Conservation (phyloP, 2,329 filamentous ascomycete genomes). For the Fusarium ramigenum region DNA sequence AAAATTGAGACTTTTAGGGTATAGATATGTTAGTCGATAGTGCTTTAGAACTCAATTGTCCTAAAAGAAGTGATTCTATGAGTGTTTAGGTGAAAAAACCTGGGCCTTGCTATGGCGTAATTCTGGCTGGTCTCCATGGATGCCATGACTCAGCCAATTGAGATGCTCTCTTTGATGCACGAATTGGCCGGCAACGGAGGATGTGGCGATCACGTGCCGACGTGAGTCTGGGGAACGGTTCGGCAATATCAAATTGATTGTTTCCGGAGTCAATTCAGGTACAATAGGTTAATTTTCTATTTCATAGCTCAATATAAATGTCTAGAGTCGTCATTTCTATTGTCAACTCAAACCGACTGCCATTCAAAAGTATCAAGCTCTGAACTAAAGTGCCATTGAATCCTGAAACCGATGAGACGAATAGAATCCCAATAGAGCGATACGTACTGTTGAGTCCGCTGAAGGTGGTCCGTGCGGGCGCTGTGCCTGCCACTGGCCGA, state of each 20-base stretch:
- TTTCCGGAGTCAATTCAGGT: background rate
- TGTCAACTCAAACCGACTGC: background rate
- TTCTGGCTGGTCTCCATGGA: slow-evolving; percentile 35
- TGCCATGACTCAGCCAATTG: slow-evolving; percentile 41
- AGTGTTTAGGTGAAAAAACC: slow-evolving; percentile 32
- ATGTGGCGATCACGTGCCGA: slow-evolving; percentile 30
- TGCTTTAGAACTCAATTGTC: slow-evolving; percentile 20
- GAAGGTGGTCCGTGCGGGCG: slow-evolving; percentile 28
- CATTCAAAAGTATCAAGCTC: background rate
- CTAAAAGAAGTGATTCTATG: slow-evolving; percentile 29
- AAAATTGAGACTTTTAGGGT: slow-evolving; percentile 28
- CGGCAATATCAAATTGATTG: background rate
- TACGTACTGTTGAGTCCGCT: slow-evolving; percentile 16
- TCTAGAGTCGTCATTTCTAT: background rate
- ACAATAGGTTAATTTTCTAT: background rate
- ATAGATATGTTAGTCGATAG: slow-evolving; percentile 14
- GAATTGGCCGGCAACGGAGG: slow-evolving; percentile 36
- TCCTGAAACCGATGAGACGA: background rate
- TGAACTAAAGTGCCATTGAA: background rate
- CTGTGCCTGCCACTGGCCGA: background rate
- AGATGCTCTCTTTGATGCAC: slow-evolving; percentile 13
- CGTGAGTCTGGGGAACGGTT: background rate
- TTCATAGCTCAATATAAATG: background rate
- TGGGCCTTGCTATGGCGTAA: slow-evolving; percentile 43
- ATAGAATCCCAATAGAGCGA: background rate